These are phyloP conservation scores for Raphanus sativus DNA, from an alignment of 345 rosid species.

Conservation along the genomic window DNA sequence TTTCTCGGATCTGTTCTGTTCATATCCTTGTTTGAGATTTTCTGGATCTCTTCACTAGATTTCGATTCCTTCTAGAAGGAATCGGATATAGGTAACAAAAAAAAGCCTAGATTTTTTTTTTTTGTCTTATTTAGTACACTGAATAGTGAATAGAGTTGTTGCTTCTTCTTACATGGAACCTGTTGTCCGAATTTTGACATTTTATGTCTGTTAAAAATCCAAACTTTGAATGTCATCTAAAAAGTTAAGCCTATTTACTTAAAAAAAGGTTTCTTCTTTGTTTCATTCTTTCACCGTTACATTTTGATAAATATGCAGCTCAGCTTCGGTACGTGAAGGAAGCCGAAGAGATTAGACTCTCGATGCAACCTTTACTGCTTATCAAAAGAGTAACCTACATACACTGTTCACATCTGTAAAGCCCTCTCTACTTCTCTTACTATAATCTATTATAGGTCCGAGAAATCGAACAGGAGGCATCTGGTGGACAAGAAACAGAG, in stretches of 20 bases:
- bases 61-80: too few species aligned
- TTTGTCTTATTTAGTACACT: too few species aligned
- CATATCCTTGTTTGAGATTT: background rate
- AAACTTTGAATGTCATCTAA: too few species aligned
- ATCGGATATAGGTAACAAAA: too few species aligned
- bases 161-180: too few species aligned
- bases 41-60: too few species aligned
- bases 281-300: background rate
- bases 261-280: background rate
- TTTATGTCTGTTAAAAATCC: too few species aligned
- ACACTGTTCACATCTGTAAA: background rate
- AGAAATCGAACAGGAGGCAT: constrained; percentile 75
- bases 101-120: too few species aligned
- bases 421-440: background rate
- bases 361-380: constrained; percentile 78
- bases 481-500: constrained; percentile 49
- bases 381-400: constrained; percentile 62
- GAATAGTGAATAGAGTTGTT: too few species aligned
- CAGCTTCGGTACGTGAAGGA: constrained; percentile 61
- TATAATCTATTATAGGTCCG: constrained; percentile 51
- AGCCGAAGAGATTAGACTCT: constrained; percentile 75
- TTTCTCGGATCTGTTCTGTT: constrained; percentile 27
- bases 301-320: constrained; percentile 48
- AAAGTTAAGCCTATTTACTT: too few species aligned
- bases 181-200: too few species aligned